Percentiles rank a stretch among this genome's conserved stretches.
Conservation (phyloP, 305 asterid genomes). For the Fraxinus latifolia region DNA sequence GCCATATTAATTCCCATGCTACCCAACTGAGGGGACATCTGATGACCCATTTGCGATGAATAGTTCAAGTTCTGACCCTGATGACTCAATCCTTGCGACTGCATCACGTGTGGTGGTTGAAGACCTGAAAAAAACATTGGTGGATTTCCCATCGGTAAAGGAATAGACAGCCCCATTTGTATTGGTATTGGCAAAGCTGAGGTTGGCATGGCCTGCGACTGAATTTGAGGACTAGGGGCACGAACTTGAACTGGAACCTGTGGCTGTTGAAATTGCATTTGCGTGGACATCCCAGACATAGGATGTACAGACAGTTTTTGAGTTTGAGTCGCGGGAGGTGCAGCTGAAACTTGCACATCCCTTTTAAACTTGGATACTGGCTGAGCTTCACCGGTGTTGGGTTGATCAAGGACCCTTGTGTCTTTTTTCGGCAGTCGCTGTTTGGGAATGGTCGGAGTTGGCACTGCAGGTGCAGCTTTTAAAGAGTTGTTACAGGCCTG, state of each 20-base stretch:
- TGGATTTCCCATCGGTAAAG: constrained; percentile 58
- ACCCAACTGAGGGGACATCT: constrained; percentile 61
- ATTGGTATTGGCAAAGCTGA: constrained; percentile 33
- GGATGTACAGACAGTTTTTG: constrained; percentile 57
- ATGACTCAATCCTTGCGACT: constrained; percentile 75
- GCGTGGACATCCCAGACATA: constrained; percentile 47
- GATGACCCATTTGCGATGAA: constrained; percentile 64
- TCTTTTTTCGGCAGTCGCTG: constrained; percentile 60
- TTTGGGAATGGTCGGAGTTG: constrained; percentile 52
- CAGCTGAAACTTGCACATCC: constrained; percentile 48
- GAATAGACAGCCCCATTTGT: constrained; percentile 47
- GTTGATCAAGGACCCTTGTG: constrained; percentile 39
- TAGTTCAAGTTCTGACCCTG: constrained; percentile 60
- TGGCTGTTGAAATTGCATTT: constrained; percentile 48
- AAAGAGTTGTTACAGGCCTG: constrained; percentile 56
- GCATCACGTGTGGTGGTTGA: constrained; percentile 59
- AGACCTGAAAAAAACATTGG: constrained; percentile 64
- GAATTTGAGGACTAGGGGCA: constrained; percentile 64
- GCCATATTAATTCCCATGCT: constrained; percentile 58
- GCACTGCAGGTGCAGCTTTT: constrained; percentile 36
- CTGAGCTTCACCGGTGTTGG: constrained; percentile 50
- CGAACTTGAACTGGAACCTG: constrained; percentile 65
- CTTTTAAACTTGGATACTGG: constrained; percentile 45
- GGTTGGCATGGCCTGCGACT: constrained; percentile 48
- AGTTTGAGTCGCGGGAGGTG: constrained; percentile 33